phyloP scores from a whole-genome alignment of 2,329 filamentous ascomycete genomes.

The Trichoderma pleuroti region DNA sequence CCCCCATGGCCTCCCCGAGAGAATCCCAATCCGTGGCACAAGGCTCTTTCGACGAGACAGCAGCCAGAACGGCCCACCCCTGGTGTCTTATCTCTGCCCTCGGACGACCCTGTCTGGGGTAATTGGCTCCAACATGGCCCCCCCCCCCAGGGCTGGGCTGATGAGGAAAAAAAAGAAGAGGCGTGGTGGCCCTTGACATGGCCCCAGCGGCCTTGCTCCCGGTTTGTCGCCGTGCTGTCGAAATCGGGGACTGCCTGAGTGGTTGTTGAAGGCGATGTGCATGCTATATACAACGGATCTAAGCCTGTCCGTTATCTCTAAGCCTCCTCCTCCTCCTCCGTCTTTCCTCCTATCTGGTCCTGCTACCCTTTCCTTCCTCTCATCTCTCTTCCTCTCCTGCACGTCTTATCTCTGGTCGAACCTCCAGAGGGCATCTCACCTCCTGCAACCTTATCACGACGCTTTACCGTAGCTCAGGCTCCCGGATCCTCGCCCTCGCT shows the following conservation, averaged over 20 bases:
- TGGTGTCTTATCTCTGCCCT: conserved; percentile 19
- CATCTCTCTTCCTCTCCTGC: conserved; percentile 13
- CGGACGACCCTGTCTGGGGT: conserved; percentile 13
- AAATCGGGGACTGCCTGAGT: conserved; percentile 1
- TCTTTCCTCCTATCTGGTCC: conserved; percentile 7
- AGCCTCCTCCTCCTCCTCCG: conserved; percentile 8
- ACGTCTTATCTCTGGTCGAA: conserved; percentile 14
- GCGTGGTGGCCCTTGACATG: conserved; percentile 11
- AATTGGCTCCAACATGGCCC: conserved; percentile 8
- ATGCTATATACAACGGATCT: conserved; percentile 12
- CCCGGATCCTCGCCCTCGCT: conserved; percentile 14
- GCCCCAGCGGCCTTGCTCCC: not conserved
- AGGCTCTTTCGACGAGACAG: not conserved
- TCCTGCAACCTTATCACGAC: conserved; percentile 19
- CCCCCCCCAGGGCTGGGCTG: conserved; percentile 1
- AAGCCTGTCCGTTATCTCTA: conserved; percentile 15
- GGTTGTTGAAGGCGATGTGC: not conserved
- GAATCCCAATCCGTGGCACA: not conserved
- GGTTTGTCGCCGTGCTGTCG: conserved; percentile 15
- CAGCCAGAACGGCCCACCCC: conserved; percentile 5
- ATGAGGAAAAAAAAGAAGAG: conserved; percentile 1
- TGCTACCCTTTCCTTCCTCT: conserved; percentile 7
- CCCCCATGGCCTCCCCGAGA: not conserved
- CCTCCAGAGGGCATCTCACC: conserved; percentile 10
- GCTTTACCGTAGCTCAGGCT: not conserved